A percentile compares a stretch with the other conserved stretches of the same genome.
Conservation (phyloP, 2,329 filamentous ascomycete species). For the Harringtonia lauricola region DNA sequence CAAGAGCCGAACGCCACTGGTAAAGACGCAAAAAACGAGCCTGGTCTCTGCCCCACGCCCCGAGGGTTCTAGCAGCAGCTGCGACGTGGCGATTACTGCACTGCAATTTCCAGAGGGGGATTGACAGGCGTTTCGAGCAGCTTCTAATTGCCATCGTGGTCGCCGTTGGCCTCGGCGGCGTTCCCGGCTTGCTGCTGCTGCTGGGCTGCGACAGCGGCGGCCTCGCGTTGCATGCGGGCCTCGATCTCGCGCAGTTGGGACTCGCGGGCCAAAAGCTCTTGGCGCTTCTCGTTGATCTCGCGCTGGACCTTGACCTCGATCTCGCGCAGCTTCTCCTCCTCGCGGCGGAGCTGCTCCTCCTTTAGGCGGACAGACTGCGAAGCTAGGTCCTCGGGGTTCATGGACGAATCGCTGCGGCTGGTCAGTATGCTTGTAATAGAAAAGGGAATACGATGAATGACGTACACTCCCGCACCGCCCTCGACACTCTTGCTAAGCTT, state of each 20-base stretch:
- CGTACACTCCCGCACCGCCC: conserved; percentile 76
- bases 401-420: conserved; percentile 63
- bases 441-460: conserved; percentile 35
- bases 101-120: conserved; percentile 6
- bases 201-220: conserved; percentile 41
- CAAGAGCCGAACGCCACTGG: background rate
- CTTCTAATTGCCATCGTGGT: conserved; percentile 37
- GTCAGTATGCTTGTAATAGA: conserved; percentile 5
- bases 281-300: conserved; percentile 99
- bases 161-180: conserved; percentile 41
- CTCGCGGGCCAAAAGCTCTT: conserved; percentile 93
- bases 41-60: background rate
- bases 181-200: conserved; percentile 19
- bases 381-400: conserved; percentile 96
- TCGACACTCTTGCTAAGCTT: conserved; percentile 99
- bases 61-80: background rate
- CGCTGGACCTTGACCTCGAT: conserved; percentile 99
- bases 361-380: conserved; percentile 97
- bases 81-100: background rate
- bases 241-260: conserved; percentile 98
- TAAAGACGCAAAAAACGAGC: background rate
- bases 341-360: conserved; percentile 97
- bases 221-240: conserved; percentile 88
- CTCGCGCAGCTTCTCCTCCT: conserved; percentile 99
- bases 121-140: conserved; percentile 6